Base-by-base conservation (phyloP, 2,329 filamentous ascomycete species). In the Bipolaris gigantea region DNA sequence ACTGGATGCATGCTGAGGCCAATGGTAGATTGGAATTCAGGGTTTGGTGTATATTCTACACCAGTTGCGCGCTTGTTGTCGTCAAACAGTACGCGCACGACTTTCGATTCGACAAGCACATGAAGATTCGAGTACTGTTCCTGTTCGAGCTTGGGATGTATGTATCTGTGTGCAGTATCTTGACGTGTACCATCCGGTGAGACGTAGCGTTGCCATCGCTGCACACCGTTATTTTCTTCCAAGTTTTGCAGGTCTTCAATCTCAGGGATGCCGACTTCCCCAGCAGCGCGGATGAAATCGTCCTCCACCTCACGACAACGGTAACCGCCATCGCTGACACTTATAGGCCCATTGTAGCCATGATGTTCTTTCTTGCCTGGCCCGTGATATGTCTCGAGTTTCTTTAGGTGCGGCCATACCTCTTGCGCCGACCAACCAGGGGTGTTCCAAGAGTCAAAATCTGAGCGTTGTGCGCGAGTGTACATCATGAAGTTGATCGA, bases 301-400 rank as follows among this genome's bases (percentile, higher is more conserved):
- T 79, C 73, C 46, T 82, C 78, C 2, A 76, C 68, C 2, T 52
- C 51, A 10, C 68, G 75, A 2, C 71, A 71, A 15, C 73, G 66
- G 62, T 75, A 82, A 0, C 79, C 78, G 16, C 83, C 81, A 21
- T 78, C 75, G 0, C 81, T 83, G 23, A 88, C 67, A 25, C 83
- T 73, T 10, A 87, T 76, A 0, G 84, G 84, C 0, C 85, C 85
- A 21, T 78, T 67, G 35, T 75, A 66, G 11, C 85, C 85, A 60
- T 87, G 85, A 2, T 74, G 56, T 5, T 73, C 72, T 43, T 75
- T 66, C 5, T 76, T 65, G 48, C 76, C 80, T 25, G 73, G 64
- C 5, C 79, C 78, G 57, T 83, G 78, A 50, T 82, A 86, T 0
- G 81, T 86, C 67, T 86, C 84, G 10, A 85, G 68, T 75, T 84